Percentiles rank a stretch among this genome's conserved stretches.
phyloP scores from a whole-genome alignment of 495 filamentous ascomycete genomes.

The Beverwykella pulmonaria region DNA sequence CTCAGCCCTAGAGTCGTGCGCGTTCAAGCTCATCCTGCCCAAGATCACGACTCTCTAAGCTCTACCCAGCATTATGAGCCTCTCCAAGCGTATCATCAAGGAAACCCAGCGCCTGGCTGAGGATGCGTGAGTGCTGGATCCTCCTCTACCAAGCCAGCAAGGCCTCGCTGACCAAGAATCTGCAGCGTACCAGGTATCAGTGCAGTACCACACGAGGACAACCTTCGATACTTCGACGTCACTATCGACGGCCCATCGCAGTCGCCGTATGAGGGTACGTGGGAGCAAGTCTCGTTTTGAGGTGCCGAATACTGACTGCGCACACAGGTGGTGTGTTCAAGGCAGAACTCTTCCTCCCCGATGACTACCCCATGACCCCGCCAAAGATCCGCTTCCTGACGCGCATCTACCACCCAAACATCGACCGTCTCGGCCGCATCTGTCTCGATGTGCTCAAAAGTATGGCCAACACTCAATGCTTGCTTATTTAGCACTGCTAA shows the following conservation, averaged over 20 bases:
- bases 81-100: slow-evolving; percentile 96
- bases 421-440: slow-evolving; percentile 95
- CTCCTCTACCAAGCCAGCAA: not conserved
- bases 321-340: slow-evolving; percentile 86
- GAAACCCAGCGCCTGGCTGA: slow-evolving; percentile 97
- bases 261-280: slow-evolving; percentile 86
- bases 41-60: not conserved
- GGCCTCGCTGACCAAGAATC: slow-evolving; percentile 13
- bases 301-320: slow-evolving; percentile 4
- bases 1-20: not conserved
- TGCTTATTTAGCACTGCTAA: slow-evolving; percentile 10
- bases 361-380: slow-evolving; percentile 99
- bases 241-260: slow-evolving; percentile 92
- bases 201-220: slow-evolving; percentile 96
- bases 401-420: slow-evolving; percentile 99
- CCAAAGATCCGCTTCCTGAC: slow-evolving; percentile 98
- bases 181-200: slow-evolving; percentile 97
- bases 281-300: not conserved
- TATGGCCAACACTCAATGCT: slow-evolving; percentile 46
- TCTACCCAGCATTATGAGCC: slow-evolving; percentile 51
- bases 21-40: not conserved
- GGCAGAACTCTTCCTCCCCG: slow-evolving; percentile 96
- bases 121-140: slow-evolving; percentile 74
- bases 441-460: slow-evolving; percentile 98
- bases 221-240: slow-evolving; percentile 97